Evolutionary conservation across 805 yeast species (phyloP).

Genomic region (Candida oleophila): DNA sequence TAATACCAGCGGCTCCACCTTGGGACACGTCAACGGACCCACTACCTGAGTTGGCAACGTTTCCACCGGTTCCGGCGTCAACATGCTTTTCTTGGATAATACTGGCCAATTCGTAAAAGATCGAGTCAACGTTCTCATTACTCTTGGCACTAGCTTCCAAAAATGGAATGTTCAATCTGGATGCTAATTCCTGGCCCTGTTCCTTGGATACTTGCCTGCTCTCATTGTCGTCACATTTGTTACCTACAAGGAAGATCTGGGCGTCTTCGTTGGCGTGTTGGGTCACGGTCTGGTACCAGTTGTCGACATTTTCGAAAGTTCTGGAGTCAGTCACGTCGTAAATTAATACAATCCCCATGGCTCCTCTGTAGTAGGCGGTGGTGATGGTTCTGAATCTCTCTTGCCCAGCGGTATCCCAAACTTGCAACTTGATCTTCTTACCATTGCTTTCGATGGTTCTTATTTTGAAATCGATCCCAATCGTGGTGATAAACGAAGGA

Average conservation of each 20-base stretch:
- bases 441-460: conserved; percentile 93
- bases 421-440: conserved; percentile 94
- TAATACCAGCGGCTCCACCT: conserved; percentile 21
- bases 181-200: conserved; percentile 88
- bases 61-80: conserved; percentile 19
- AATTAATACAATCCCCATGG: conserved; percentile 81
- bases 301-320: conserved; percentile 87
- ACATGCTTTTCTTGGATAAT: conserved; percentile 79
- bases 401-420: conserved; percentile 99
- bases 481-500: conserved; percentile 94
- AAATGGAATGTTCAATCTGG: conserved; percentile 84
- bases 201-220: conserved; percentile 84
- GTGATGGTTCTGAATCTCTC: conserved; percentile 97
- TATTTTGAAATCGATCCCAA: conserved; percentile 94
- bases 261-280: conserved; percentile 98
- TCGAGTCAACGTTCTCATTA: conserved; percentile 86
- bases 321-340: conserved; percentile 87
- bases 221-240: conserved; percentile 89
- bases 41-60: conserved; percentile 20
- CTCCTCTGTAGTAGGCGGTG: conserved; percentile 89
- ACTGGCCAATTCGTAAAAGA: conserved; percentile 85
- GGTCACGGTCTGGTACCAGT: conserved; percentile 94
- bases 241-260: conserved; percentile 90
- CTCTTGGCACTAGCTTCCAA: conserved; percentile 96
- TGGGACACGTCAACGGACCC: conserved; percentile 41